A percentile compares a stretch with the other conserved stretches of the same genome.
Evolutionary conservation across 108 stramenopile species (phyloP).

Genomic region (Conticribra guillardii): DNA sequence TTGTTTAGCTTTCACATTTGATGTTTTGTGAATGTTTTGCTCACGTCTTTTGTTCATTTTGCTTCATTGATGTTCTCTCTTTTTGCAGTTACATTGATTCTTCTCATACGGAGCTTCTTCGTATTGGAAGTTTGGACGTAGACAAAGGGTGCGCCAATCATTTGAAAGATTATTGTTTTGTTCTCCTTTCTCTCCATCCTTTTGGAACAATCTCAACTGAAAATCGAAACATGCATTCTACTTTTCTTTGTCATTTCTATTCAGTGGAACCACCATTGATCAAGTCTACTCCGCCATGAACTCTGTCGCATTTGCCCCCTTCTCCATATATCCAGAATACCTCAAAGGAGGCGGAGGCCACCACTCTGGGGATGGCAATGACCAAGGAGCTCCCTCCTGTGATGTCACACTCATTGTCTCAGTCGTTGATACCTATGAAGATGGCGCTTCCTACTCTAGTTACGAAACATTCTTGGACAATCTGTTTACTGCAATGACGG

Average conservation of each 20-base stretch:
- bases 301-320: slow-evolving; percentile 70
- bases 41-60: not conserved
- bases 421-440: slow-evolving; percentile 83
- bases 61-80: not conserved
- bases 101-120: slow-evolving; percentile 88
- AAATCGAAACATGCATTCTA: not conserved
- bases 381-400: slow-evolving; percentile 56
- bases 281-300: slow-evolving; percentile 85
- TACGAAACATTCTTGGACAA: slow-evolving; percentile 84
- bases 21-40: no score
- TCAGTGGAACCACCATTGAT: slow-evolving; percentile 79
- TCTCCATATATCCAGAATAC: slow-evolving; percentile 85
- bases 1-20: slow-evolving; percentile 59
- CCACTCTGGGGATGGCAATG: slow-evolving; percentile 65
- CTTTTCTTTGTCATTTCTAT: slow-evolving; percentile 64
- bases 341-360: slow-evolving; percentile 87
- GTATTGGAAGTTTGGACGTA: slow-evolving; percentile 83
- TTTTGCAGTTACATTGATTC: slow-evolving; percentile 83
- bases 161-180: no score
- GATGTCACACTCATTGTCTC: slow-evolving; percentile 86
- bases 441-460: slow-evolving; percentile 54
- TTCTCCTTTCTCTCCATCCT: no score
- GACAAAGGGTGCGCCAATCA: slow-evolving; percentile 44
- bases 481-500: slow-evolving; percentile 78
- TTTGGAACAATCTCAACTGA: no score